Conservation (phyloP, 805 yeast species). For the Vanderwaltozyma tropicalis region DNA sequence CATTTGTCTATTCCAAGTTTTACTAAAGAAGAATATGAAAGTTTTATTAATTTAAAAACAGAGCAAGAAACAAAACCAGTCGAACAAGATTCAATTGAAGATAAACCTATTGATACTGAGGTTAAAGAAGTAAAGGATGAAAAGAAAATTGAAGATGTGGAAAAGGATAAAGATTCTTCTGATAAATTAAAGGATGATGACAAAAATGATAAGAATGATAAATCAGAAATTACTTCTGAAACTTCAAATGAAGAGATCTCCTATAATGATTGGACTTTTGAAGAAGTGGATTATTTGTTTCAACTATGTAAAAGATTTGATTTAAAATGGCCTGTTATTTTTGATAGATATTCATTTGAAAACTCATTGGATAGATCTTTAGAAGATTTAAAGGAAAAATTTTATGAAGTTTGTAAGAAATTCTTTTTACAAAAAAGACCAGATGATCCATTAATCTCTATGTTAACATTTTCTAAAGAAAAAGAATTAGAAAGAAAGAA, state of each 20-base stretch:
- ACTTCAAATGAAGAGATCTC: neutral
- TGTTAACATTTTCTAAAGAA: conserved; percentile 56
- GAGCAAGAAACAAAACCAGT: conserved; percentile 4
- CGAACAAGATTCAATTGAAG: conserved; percentile 5
- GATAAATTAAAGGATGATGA: conserved; percentile 5
- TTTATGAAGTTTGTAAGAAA: conserved; percentile 56
- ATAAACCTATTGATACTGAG: neutral
- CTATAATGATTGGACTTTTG: conserved; percentile 47
- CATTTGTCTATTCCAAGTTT: conserved; percentile 61
- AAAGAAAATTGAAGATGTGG: conserved; percentile 10
- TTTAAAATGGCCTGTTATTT: conserved; percentile 52
- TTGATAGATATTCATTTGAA: conserved; percentile 41
- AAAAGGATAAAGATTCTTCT: neutral
- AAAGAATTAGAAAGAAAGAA: conserved; percentile 73
- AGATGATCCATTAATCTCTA: conserved; percentile 44
- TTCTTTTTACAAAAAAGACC: conserved; percentile 37
- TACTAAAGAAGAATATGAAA: conserved; percentile 48
- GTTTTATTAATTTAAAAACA: conserved; percentile 35
- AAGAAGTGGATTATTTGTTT: conserved; percentile 73
- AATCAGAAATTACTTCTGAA: conserved; percentile 1
- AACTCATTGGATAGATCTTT: conserved; percentile 34
- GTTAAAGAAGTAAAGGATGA: conserved; percentile 20
- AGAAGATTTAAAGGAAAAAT: conserved; percentile 78
- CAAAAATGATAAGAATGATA: conserved; percentile 2
- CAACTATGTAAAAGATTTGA: conserved; percentile 48